Base-by-base conservation (phyloP, 1,284 basidiomycete species). In the Cryptococcus floricola region DNA sequence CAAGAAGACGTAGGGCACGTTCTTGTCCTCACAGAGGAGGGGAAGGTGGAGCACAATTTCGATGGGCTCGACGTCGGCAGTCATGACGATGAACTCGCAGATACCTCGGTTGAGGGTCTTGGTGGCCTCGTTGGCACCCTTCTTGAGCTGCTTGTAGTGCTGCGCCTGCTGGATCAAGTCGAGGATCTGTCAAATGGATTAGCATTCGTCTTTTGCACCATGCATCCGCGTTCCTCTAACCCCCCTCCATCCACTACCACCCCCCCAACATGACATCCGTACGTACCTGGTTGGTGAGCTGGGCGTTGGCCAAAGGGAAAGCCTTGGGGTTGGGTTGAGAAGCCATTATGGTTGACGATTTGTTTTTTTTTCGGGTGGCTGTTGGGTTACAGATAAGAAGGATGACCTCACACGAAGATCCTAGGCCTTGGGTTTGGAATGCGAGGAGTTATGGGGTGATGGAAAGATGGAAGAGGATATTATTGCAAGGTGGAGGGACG, bases 71-170 rank as follows among this genome's bases (percentile, higher is more conserved):
- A 95, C 95, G 72, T 96, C 92, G 60, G 93, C 96, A 57, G 96
- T 96, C 79, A 99, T 83, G 72, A 99, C 86, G 79, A 98, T 95
- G 80, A 99, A 91, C 80, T 98, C 96, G 68, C 93, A 90, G 70
- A 98, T 94, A 81, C 96, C 95, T 74, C 96, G 90, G 80, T 98
- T 98, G 64, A 98, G 84, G 25, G 96, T 98, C 83, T 98, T 98
- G 66, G 94, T 97, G 86, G 75, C 57, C 67, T 70, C 75, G 74
- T 75, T 77, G 45, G 74, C 77, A 59, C 73, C 95, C 82, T 98
- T 98, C 82, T 98, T 98, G 53, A 98, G 81, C 79, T 97, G 92
- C 80, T 95, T 94, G 82, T 94, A 95, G 77, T 92, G 88, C 39
- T 85, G 82, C 48, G 90, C 90, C 79, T 93, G 89, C 79, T 92